A percentile compares a stretch with the other conserved stretches of the same genome.
These are phyloP conservation scores for Euphorbia schlechtendalii DNA, from an alignment of 441 rosid species.

Conservation along the genomic window DNA sequence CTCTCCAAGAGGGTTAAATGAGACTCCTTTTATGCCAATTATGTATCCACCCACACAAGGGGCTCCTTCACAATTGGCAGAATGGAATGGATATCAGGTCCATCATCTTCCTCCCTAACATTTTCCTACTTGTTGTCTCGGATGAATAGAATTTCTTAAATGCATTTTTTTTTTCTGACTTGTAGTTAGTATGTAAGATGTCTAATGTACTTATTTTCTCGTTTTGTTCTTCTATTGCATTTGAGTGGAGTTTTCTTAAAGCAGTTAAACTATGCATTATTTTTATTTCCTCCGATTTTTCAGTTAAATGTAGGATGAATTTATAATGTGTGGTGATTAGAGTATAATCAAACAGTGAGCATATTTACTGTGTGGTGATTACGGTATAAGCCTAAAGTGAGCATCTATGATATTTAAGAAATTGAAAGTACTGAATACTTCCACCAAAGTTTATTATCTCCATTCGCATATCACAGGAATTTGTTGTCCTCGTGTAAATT, in stretches of 20 bases:
- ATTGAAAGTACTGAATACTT: not conserved
- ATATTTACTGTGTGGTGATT: not conserved
- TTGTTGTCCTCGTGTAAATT: not conserved
- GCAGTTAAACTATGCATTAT: not conserved
- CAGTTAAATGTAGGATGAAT: not conserved
- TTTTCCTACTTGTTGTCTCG: not conserved
- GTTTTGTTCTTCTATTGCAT: not conserved
- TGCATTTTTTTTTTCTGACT: not conserved
- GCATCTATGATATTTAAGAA: not conserved
- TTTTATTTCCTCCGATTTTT: not conserved
- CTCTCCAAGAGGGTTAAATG: conserved; percentile 51
- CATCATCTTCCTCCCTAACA: not conserved
- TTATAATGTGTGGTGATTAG: not conserved
- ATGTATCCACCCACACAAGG: conserved; percentile 55
- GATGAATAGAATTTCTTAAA: not conserved
- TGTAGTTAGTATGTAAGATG: not conserved
- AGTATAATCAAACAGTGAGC: not conserved
- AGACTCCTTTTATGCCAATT: conserved; percentile 48
- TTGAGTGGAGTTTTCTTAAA: not conserved
- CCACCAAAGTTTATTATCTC: not conserved
- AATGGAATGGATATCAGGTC: conserved; percentile 92
- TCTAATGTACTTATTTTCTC: not conserved
- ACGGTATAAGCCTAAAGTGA: not conserved
- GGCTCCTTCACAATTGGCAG: conserved; percentile 45
- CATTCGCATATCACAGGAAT: not conserved